Conservation (phyloP, 768 basidiomycete genomes). For the Kwoniella sp. region DNA sequence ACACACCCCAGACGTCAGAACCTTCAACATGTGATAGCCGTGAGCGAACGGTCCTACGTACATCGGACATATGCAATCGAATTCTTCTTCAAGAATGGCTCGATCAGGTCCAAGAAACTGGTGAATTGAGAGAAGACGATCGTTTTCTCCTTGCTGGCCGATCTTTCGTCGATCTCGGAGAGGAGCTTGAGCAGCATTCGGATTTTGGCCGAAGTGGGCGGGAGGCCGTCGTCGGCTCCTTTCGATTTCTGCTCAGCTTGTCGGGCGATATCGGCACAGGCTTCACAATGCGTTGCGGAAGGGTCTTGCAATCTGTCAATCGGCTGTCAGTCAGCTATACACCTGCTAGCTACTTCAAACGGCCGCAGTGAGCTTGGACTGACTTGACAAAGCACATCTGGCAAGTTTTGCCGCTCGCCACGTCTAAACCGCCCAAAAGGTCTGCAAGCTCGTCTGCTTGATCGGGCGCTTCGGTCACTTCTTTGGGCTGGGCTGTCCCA, state of each 20-base stretch:
- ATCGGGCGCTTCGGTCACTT: conserved; percentile 63
- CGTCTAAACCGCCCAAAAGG: conserved; percentile 70
- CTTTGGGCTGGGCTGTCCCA: conserved; percentile 59
- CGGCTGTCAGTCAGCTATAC: conserved; percentile 2
- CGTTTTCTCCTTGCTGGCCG: conserved; percentile 73
- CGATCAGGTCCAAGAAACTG: conserved; percentile 75
- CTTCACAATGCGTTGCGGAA: conserved; percentile 62
- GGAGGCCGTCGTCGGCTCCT: conserved; percentile 58
- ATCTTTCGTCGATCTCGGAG: conserved; percentile 64
- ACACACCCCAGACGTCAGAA: not conserved
- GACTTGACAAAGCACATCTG: conserved; percentile 74
- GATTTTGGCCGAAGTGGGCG: conserved; percentile 81
- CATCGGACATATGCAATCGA: conserved; percentile 80
- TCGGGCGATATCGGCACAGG: conserved; percentile 63
- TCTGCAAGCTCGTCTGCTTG: conserved; percentile 71
- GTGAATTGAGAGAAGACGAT: conserved; percentile 94
- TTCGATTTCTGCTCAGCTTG: conserved; percentile 59
- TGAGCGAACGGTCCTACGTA: conserved; percentile 59
- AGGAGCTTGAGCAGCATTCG: conserved; percentile 77
- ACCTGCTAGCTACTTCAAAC: not conserved
- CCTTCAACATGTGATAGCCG: not conserved
- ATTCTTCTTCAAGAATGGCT: conserved; percentile 74
- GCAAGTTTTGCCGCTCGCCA: conserved; percentile 67
- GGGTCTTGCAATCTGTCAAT: conserved; percentile 28
- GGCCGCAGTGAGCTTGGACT: conserved; percentile 43